Percentiles rank a stretch among this genome's conserved stretches.
phyloP scores from a whole-genome alignment of 1,284 basidiomycete genomes.

The Malassezia brasiliensis region DNA sequence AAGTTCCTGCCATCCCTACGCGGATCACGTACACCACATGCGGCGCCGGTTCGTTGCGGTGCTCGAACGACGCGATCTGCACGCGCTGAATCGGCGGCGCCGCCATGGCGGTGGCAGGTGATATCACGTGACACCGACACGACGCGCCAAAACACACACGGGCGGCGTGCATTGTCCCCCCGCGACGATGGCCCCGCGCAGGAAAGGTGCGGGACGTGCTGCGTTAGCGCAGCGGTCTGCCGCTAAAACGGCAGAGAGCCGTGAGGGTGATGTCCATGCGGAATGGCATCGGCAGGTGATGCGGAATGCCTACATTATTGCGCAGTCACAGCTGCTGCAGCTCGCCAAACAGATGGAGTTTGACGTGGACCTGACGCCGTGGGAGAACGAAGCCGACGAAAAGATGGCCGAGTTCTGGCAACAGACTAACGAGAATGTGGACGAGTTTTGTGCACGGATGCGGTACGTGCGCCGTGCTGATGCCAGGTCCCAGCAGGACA shows the following conservation, averaged over 20 bases:
- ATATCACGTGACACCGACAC: conserved; percentile 8
- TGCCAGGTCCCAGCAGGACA: background rate
- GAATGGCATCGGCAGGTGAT: conserved; percentile 9
- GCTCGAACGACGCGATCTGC: conserved; percentile 37
- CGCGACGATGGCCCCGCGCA: conserved; percentile 13
- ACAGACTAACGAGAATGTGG: conserved; percentile 9
- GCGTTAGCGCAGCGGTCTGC: background rate
- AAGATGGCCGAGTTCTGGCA: conserved; percentile 18
- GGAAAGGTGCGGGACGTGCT: conserved; percentile 1
- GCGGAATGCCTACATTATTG: conserved; percentile 17
- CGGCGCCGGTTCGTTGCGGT: conserved; percentile 48
- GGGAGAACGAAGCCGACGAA: conserved; percentile 15
- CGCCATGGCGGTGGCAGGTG: conserved; percentile 1
- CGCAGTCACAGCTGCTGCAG: conserved; percentile 18
- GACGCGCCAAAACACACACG: conserved; percentile 11
- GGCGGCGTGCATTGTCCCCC: background rate
- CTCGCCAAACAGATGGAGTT: conserved; percentile 19
- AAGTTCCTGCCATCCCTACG: conserved; percentile 61
- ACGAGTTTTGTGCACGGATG: conserved; percentile 13
- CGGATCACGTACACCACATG: conserved; percentile 71
- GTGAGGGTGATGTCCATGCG: background rate
- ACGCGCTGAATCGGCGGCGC: conserved; percentile 42
- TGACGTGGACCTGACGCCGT: conserved; percentile 8
- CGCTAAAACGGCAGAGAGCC: background rate
- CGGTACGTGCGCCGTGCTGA: background rate